A percentile compares a stretch with the other conserved stretches of the same genome.
phyloP scores from a whole-genome alignment of 2,329 filamentous ascomycete genomes.

The Biscogniauxia sp. region DNA sequence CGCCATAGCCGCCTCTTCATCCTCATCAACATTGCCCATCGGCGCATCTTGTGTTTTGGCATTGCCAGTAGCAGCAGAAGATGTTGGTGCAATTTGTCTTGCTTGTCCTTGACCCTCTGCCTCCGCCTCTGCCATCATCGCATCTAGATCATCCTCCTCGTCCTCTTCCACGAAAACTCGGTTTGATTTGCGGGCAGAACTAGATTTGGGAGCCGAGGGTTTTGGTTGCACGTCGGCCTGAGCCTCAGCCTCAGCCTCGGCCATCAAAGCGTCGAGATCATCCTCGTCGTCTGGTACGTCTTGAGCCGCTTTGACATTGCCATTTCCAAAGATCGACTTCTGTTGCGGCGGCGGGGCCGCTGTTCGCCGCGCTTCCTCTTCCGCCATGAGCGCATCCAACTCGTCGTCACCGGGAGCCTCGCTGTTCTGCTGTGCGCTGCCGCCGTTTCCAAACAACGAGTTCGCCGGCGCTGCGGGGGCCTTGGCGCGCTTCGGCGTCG shows the following conservation, averaged over 20 bases:
- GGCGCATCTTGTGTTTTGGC: slow-evolving; percentile 11
- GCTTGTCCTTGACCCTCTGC: slow-evolving; percentile 9
- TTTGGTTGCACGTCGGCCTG: slow-evolving; percentile 3
- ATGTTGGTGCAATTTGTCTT: neutral
- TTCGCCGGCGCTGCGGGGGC: slow-evolving; percentile 18
- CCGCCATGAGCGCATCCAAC: slow-evolving; percentile 43
- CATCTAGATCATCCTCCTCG: slow-evolving; percentile 38
- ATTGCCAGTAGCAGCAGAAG: neutral
- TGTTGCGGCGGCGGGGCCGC: neutral
- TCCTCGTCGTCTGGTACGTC: slow-evolving; percentile 3
- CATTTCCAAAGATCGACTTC: neutral
- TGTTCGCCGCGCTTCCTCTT: slow-evolving; percentile 3
- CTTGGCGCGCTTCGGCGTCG: slow-evolving; percentile 42
- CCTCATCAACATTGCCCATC: slow-evolving; percentile 38
- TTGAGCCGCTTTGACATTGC: neutral
- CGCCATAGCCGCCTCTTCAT: slow-evolving; percentile 67
- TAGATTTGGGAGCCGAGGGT: slow-evolving; percentile 4
- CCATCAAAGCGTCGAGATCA: neutral
- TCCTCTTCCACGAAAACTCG: slow-evolving; percentile 28
- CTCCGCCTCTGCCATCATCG: slow-evolving; percentile 34
- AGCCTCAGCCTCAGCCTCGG: slow-evolving; percentile 7
- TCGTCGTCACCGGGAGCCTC: slow-evolving; percentile 40
- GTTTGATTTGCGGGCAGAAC: slow-evolving; percentile 9
- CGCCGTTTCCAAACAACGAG: slow-evolving; percentile 25
- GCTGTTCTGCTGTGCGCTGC: slow-evolving; percentile 6